Evolutionary conservation across 768 basidiomycete genomes (phyloP).

Genomic region (Paxillus involutus): DNA sequence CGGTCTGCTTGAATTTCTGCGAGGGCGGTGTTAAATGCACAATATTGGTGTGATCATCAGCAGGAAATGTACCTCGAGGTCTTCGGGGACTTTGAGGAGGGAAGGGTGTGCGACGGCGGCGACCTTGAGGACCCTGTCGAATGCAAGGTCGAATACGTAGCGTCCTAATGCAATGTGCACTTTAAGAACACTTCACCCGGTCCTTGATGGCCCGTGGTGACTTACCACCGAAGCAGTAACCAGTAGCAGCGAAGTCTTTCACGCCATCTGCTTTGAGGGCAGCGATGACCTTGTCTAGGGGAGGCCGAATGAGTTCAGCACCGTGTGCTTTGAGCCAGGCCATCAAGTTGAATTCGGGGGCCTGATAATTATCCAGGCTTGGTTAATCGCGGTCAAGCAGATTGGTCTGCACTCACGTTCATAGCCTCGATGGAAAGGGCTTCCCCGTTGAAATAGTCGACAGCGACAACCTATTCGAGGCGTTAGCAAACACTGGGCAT

Average conservation of each 20-base stretch:
- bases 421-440: conserved; percentile 24
- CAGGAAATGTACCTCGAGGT: conserved; percentile 51
- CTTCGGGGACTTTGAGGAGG: conserved; percentile 53
- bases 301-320: conserved; percentile 40
- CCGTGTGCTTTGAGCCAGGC: conserved; percentile 48
- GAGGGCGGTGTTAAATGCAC: not conserved
- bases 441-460: conserved; percentile 40
- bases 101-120: conserved; percentile 61
- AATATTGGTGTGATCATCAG: not conserved
- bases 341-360: conserved; percentile 37
- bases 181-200: not conserved
- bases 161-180: conserved; percentile 35
- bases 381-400: not conserved
- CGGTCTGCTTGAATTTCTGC: conserved; percentile 50
- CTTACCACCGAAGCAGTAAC: conserved; percentile 71
- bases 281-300: conserved; percentile 54
- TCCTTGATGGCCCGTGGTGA: not conserved
- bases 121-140: conserved; percentile 50
- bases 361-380: not conserved
- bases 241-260: conserved; percentile 55
- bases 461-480: conserved; percentile 22
- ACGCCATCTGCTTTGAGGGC: conserved; percentile 61
- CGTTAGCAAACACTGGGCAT: not conserved
- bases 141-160: conserved; percentile 61
- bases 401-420: conserved; percentile 1